Base-by-base conservation (phyloP, 1,139 yeast genomes). In the Geotrichum citri-aurantii region DNA sequence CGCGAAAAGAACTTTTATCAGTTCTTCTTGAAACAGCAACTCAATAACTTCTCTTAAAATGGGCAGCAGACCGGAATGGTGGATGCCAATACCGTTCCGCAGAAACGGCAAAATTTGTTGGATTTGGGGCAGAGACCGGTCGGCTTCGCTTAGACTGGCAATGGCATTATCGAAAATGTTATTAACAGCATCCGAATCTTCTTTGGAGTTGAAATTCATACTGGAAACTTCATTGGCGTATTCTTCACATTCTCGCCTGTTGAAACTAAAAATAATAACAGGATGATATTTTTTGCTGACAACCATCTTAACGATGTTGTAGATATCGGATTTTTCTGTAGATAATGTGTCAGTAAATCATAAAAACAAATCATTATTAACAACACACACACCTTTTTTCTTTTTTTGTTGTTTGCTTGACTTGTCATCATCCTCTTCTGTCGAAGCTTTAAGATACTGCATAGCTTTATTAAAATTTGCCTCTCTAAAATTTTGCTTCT, bases 401-500 rank as follows among this genome's bases (percentile, higher is more conserved):
- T 85, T 86, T 68, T 86, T 88, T 42, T 51, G 53, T 31, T 56
- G 54, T 19, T 54, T 52, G 19, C 48, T 58, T n/a, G 21, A 26
- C 2, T 56, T 50, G 24, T 55, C 48, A 29, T 96, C 89, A 69
- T 90, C 96, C 65, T 91, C 97, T 33, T 97, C 98, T 68, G 80
- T 76, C 62, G 81, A 82, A 66, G 88, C 93, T 62, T 90, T 83
- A 60, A 93, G 86, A 6, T 95, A 86, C 1, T 96, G 90, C 99
- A 95, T 93, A 1, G 99, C 99, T 72, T 91, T 92, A 73, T 93
- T 98, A 76, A 95, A 95, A 72, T 93, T 93, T 68, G 93, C 99
- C 73, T 95, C 99, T 68, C 99, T 82, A 73, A 95, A 95, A 10
- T 88, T 83, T 48, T 97, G 92, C 77, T 93, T 92, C 75, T 95